Evolutionary conservation across 2,329 filamentous ascomycete species (phyloP), one percentile per base, ranked within the genome.

Genomic region (Atkinsonella texensis): DNA sequence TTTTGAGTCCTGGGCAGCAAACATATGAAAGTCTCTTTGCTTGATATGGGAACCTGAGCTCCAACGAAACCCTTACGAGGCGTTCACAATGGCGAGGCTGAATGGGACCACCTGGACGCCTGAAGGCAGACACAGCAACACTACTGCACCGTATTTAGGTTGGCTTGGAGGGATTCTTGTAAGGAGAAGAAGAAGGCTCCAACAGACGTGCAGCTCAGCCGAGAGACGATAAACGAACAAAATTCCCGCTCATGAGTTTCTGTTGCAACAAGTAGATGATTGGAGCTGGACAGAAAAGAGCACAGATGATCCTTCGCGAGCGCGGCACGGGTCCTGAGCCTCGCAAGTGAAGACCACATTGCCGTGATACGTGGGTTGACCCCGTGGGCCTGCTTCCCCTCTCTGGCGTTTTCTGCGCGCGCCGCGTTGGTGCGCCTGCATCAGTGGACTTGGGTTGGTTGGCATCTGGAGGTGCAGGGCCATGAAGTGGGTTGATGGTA

Each of bases 401-500:
- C 52, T 33, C 49, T 49, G 41, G 35, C 46, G 46, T 51, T 52
- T 40, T 46, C 48, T 38, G 35, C 20, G 35, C 41, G 47, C 48
- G 47, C 51, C 48, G 50, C 52, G 43, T 49, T 40, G 48, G 46
- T 53, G 42, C 43, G 43, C 41, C 44, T 47, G 48, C 47, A 47
- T 48, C 49, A 32, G 46, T 33, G 47, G 12, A 39, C 49, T 32
- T 46, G 48, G 50, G 48, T 51, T 54, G 54, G 54, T 31, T 57
- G 46, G 49, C 48, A 45, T 39, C 46, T 50, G 44, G 41, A 47
- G 42, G 49, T 49, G 55, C 55, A 56, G 42, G 46, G 46, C 49
- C 54, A 52, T 49, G 44, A 45, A 55, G 55, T 55, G 55, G 55
- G 50, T 53, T 55, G 53, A 51, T 50, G 49, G 48, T 41, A 52